Evolutionary conservation across 352 stramenopile species (phyloP), one percentile per base, ranked within the genome.

Genomic region (Globisporangium echinulatum): DNA sequence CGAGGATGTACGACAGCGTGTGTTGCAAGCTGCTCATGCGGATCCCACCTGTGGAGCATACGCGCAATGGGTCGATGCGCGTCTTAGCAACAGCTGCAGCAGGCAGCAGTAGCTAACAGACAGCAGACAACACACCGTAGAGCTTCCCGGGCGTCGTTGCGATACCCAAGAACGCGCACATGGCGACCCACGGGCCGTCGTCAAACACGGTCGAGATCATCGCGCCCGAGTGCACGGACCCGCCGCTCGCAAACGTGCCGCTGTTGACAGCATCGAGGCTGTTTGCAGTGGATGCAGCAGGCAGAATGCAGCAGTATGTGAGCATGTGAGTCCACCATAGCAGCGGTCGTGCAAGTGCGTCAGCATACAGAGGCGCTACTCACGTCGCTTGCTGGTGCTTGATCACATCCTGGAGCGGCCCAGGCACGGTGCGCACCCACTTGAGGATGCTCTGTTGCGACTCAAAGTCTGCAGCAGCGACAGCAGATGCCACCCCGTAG

Each of bases 161-260:
- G 50, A 91, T 75, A 11, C 74, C 72, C 7, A 90, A 49, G 49
- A 69, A 85, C 38, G 72, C 61, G 54, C 85, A 94, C 75, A 94
- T 91, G 10, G 90, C 77, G 56, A 92, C 82, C 85, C 85, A 94
- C 43, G 85, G 68, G 1, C 85, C 85, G 46, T 88, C 64, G 56
- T 94, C 85, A 65, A 94, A 94, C 25, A 87, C 75, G 2, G 78
- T 92, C 52, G 74, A 72, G 48, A 90, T 86, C 9, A 62, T 49
- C 19, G 78, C 71, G 3, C 67, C 59, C 0, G 71, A 74, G 59
- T 71, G 54, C 46, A 76, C 71, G 39, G 70, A 81, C 1, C 75
- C 74, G 10, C 62, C 70, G 62, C 76, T 87, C 37, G 66, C 63
- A 10, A 77, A 65, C 33, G 72, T 62, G 25, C 64, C 72, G 44